Base-by-base conservation (phyloP, 306 rosid species). In the Sophora flavescens region DNA sequence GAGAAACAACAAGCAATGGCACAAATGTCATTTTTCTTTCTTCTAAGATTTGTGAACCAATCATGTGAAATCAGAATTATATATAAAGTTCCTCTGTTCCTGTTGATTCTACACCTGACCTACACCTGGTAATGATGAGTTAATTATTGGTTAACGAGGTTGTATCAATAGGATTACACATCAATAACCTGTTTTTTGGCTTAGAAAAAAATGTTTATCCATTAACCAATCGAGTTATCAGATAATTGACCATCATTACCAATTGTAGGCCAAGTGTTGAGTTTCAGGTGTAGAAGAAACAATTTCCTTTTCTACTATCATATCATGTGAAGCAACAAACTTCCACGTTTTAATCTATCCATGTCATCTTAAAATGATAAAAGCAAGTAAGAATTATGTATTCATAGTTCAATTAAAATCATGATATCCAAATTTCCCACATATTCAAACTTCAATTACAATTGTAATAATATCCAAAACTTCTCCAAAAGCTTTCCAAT, bases 1-100 rank as follows among this genome's bases (percentile, higher is more conserved):
- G 83, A 53, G 36, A 79, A 68, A 73, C 75, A 62, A 72, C 33
- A 76, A 74, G 26, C 12, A 56, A 22, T 32, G 9, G 14, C 74
- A 47, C 16, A 11, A 28, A 62, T 78, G 53, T 74, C 70, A 77
- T 32, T 58, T 52, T 42, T 48, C 59, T 53, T 48, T 38, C 62
- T 65, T 10, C 69, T 51, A 6, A 68, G n/a, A 16, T 26, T 61
- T 11, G 33, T 41, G 8, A 65, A 32, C 38, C 66, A 66, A 28
- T 44, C 30, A 48, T 3, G 47, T 59, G 36, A 39, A 47, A 65
- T 33, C 35, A 3, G 47, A 65, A 73, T 35, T 26, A 63, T 42
- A 7, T 54, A 41, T 11, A 16, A 51, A 17, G 12, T n/a, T n/a
- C n/a, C n/a, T n/a, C n/a, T n/a, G n/a, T n/a, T n/a, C n/a, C n/a